phyloP scores from a whole-genome alignment of 768 basidiomycete genomes.

The Tylopilus intermedius region DNA sequence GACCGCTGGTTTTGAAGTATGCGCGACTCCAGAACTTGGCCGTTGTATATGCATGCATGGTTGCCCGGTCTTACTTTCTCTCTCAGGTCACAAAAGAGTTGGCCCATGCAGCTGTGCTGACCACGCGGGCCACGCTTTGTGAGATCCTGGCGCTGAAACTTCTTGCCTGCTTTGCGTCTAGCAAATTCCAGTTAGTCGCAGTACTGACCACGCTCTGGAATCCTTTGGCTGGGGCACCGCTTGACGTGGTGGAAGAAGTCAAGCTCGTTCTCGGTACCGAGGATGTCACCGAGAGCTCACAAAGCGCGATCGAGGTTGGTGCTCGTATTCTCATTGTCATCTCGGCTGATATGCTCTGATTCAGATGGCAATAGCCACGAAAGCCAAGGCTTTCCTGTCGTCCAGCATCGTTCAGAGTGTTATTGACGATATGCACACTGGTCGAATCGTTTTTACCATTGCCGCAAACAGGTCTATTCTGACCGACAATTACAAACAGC shows the following conservation, averaged over 20 bases:
- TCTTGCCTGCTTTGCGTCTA: constrained; percentile 64
- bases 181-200: constrained; percentile 69
- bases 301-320: constrained; percentile 83
- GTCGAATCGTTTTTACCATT: constrained; percentile 65
- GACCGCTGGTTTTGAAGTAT: constrained; percentile 76
- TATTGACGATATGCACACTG: constrained; percentile 81
- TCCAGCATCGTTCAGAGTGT: constrained; percentile 82
- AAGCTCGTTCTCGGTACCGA: constrained; percentile 52
- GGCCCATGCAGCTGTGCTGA: constrained; percentile 71
- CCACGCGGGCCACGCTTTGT: constrained; percentile 70
- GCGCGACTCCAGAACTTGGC: constrained; percentile 72
- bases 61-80: constrained; percentile 75
- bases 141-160: constrained; percentile 90
- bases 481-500: constrained; percentile 84
- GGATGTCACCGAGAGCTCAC: constrained; percentile 53
- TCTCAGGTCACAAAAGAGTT: constrained; percentile 64
- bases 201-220: constrained; percentile 82
- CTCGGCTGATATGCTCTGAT: not conserved
- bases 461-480: constrained; percentile 68
- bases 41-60: constrained; percentile 70
- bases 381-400: constrained; percentile 79
- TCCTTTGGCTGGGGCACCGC: constrained; percentile 72
- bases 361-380: constrained; percentile 85
- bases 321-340: not conserved
- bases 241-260: constrained; percentile 63